Conservation (phyloP, 169 alveolate species). For the Babesia sp. region DNA sequence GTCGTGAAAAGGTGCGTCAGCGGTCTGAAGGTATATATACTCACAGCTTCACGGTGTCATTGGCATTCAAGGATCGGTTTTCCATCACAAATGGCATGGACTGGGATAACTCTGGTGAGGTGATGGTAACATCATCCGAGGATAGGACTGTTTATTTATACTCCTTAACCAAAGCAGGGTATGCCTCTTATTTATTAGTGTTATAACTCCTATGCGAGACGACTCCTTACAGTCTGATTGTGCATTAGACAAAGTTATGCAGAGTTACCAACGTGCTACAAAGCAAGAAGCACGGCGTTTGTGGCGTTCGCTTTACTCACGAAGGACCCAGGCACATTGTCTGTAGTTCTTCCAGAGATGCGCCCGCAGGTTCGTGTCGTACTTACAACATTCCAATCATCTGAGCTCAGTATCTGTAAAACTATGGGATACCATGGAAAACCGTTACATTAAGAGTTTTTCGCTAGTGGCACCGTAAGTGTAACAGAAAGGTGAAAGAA, state of each 20-base stretch:
- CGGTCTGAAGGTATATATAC: neutral
- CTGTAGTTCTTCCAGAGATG: constrained; percentile 46
- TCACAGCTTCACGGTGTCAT: constrained; percentile 37
- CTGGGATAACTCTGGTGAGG: constrained; percentile 63
- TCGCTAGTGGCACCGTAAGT: constrained; percentile 52
- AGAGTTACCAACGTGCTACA: constrained; percentile 60
- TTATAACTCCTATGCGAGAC: neutral
- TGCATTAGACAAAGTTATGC: neutral
- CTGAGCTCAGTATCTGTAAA: constrained; percentile 34
- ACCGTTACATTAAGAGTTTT: constrained; percentile 54
- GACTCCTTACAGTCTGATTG: neutral
- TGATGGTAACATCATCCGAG: constrained; percentile 55
- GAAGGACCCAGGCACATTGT: constrained; percentile 61
- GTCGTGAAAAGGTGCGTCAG: constrained; percentile 46
- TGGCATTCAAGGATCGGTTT: constrained; percentile 67
- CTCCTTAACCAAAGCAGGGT: constrained; percentile 55
- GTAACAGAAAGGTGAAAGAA: neutral
- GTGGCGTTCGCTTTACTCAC: constrained; percentile 47
- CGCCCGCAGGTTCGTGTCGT: constrained; percentile 28
- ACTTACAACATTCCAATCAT: neutral
- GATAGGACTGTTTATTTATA: constrained; percentile 56
- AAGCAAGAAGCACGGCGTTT: constrained; percentile 69
- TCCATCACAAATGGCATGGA: constrained; percentile 67
- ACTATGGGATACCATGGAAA: constrained; percentile 68
- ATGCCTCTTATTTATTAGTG: neutral